Evolutionary conservation across 176 grass and related monocot genomes (phyloP), one percentile per base, ranked within the genome.

Genomic region (Aegilops bicornis): DNA sequence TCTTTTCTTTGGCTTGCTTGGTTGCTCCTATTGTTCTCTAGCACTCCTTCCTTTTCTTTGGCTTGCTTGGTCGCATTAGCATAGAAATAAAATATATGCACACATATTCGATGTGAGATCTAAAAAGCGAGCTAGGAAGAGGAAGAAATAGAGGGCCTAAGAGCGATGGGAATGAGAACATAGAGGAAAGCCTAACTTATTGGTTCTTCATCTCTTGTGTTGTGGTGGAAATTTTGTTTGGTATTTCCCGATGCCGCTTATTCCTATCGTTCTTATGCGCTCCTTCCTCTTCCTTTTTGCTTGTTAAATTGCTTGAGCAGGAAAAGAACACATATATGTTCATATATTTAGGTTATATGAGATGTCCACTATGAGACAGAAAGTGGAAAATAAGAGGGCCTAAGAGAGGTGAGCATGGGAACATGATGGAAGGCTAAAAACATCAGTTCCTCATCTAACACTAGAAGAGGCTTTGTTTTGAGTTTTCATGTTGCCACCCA

Each of bases 141-240:
- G 78, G 70, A 86, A 68, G 33, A 50, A 50, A 50, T 45, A 70
- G 63, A 90, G 88, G 29, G 59, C 54, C 43, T 82, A 86, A 72
- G 73, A 78, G 79, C 72, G 24, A 31, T 65, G 69, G 79, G 79
- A 82, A 42, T 86, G 84, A 25, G 35, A 77, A 70, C 70, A 76
- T 76, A 50, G 12, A 79, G 25, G 63, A 88, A 87, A 83, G 12
- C 58, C 54, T 36, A 19, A 14, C 39, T n/a, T 45, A n/a, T 48
- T 82, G 48, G 16, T 77, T 86, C 71, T 81, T 52, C 36, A 48
- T 36, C 36, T 69, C 29, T 40, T 32, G 29, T n/a, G 14, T 42
- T 59, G 22, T 70, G 29, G 64, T 77, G 52, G 37, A 71, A 54
- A 74, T 14, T 64, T 71, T 11, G 71, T 63, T 78, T n/a, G 52